Percentiles rank a stretch among this genome's conserved stretches.
These are phyloP conservation scores for Hymenochaete sp. DNA, from an alignment of 1,284 basidiomycete genomes.

Conservation along the genomic window DNA sequence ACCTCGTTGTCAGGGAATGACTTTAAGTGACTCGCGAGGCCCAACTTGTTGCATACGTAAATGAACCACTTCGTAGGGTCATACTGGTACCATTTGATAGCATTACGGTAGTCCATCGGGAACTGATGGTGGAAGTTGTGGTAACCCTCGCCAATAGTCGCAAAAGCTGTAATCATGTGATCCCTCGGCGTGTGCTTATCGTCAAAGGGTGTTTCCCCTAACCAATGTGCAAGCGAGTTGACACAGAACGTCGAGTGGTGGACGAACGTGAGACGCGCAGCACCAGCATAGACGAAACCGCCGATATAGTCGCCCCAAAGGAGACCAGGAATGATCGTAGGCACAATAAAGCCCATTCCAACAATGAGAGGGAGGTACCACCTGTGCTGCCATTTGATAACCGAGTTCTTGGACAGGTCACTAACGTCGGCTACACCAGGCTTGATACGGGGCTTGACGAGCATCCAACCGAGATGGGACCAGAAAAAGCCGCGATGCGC, in stretches of 20 bases:
- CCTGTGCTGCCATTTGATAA: constrained; percentile 84
- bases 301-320: constrained; percentile 81
- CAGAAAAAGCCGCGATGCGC: constrained; percentile 76
- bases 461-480: constrained; percentile 90
- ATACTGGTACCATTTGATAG: constrained; percentile 89
- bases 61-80: constrained; percentile 93
- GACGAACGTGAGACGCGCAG: constrained; percentile 76
- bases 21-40: constrained; percentile 78
- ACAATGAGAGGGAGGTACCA: constrained; percentile 70
- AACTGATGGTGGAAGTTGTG: constrained; percentile 97
- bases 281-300: constrained; percentile 82
- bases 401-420: constrained; percentile 68
- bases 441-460: constrained; percentile 80
- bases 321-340: constrained; percentile 69
- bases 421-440: constrained; percentile 86
- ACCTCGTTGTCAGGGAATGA: constrained; percentile 91
- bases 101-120: constrained; percentile 92
- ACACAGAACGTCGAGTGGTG: constrained; percentile 96
- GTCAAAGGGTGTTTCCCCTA: constrained; percentile 87
- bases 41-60: constrained; percentile 51
- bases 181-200: constrained; percentile 93
- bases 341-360: constrained; percentile 66
- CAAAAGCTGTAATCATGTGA: constrained; percentile 80
- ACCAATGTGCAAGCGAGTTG: constrained; percentile 92
- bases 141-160: constrained; percentile 89